A percentile compares a stretch with the other conserved stretches of the same genome.
phyloP scores from a whole-genome alignment of 2,329 filamentous ascomycete species.

The Corinectria fuckeliana region DNA sequence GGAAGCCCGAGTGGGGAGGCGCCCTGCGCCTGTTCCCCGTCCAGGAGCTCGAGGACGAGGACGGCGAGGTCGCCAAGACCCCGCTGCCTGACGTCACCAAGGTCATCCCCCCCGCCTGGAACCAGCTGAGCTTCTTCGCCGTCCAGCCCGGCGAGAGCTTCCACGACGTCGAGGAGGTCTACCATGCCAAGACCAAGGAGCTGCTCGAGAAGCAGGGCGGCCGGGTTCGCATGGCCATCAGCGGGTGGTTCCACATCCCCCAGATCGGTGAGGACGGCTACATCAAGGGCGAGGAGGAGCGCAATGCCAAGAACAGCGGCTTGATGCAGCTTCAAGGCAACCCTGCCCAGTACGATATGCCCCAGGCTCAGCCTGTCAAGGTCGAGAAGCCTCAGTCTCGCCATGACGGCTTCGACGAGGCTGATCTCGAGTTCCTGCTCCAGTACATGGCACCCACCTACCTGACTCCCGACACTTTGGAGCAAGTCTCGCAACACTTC shows the following conservation, averaged over 20 bases:
- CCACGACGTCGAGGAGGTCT: constrained; percentile 98
- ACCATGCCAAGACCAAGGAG: constrained; percentile 67
- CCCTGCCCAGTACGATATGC: constrained; percentile 86
- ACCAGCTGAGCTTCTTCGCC: constrained; percentile 97
- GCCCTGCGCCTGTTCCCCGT: constrained; percentile 87
- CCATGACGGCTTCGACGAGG: constrained; percentile 70
- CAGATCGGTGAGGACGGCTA: constrained; percentile 94
- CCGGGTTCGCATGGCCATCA: constrained; percentile 94
- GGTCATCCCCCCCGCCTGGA: constrained; percentile 92
- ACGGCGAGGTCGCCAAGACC: constrained; percentile 78
- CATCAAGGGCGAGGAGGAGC: constrained; percentile 85
- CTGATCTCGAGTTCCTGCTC: constrained; percentile 87
- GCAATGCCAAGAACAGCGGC: constrained; percentile 86
- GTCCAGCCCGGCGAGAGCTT: constrained; percentile 99
- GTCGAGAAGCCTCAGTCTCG: constrained; percentile 50
- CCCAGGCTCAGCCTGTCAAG: constrained; percentile 65
- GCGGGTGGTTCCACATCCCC: constrained; percentile 98
- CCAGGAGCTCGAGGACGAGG: constrained; percentile 62
- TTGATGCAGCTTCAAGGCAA: constrained; percentile 92
- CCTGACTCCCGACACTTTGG: constrained; percentile 88
- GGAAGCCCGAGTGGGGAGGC: constrained; percentile 92
- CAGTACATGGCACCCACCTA: constrained; percentile 91
- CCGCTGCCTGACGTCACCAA: constrained; percentile 80
- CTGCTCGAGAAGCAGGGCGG: constrained; percentile 73
- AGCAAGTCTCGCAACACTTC: constrained; percentile 81